A percentile compares a stretch with the other conserved stretches of the same genome.
Conservation (phyloP, 2,329 filamentous ascomycete species). For the Furcasterigmium furcatum region DNA sequence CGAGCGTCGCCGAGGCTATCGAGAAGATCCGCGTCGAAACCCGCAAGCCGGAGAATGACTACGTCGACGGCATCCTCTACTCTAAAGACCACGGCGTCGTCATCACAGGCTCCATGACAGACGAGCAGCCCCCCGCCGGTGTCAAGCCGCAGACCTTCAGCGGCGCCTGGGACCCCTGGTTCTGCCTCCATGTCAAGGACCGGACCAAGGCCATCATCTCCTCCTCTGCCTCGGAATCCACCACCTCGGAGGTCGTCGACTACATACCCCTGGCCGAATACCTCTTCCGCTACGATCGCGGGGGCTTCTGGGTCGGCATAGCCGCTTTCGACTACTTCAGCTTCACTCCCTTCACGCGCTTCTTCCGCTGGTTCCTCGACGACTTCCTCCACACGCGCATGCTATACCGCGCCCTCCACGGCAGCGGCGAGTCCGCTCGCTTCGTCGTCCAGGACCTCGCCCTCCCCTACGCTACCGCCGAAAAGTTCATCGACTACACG, state of each 20-base stretch:
- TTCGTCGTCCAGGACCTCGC: conserved; percentile 69
- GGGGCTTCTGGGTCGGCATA: conserved; percentile 70
- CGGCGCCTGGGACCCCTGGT: conserved; percentile 68
- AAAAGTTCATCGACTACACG: conserved; percentile 54
- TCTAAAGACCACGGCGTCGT: conserved; percentile 60
- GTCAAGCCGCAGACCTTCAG: conserved; percentile 50
- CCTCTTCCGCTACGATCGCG: conserved; percentile 73
- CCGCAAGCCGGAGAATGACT: conserved; percentile 50
- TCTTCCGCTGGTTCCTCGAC: conserved; percentile 67
- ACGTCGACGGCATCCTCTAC: conserved; percentile 72
- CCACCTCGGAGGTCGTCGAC: conserved; percentile 33
- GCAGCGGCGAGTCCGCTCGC: conserved; percentile 59
- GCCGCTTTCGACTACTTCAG: conserved; percentile 66
- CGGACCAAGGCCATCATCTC: conserved; percentile 25
- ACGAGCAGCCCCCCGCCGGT: conserved; percentile 42
- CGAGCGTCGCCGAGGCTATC: conserved; percentile 44
- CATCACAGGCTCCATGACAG: conserved; percentile 59
- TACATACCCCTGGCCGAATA: conserved; percentile 69
- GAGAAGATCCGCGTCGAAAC: conserved; percentile 46
- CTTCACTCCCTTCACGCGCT: conserved; percentile 60
- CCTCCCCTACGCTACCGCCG: conserved; percentile 49
- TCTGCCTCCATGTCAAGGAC: conserved; percentile 66
- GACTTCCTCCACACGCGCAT: conserved; percentile 72
- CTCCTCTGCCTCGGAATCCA: conserved; percentile 10
- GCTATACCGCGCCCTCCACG: conserved; percentile 70